Evolutionary conservation across 148 eudicot genomes (phyloP), one percentile per base, ranked within the genome.

Genomic region (Fagopyrum homotropicum): DNA sequence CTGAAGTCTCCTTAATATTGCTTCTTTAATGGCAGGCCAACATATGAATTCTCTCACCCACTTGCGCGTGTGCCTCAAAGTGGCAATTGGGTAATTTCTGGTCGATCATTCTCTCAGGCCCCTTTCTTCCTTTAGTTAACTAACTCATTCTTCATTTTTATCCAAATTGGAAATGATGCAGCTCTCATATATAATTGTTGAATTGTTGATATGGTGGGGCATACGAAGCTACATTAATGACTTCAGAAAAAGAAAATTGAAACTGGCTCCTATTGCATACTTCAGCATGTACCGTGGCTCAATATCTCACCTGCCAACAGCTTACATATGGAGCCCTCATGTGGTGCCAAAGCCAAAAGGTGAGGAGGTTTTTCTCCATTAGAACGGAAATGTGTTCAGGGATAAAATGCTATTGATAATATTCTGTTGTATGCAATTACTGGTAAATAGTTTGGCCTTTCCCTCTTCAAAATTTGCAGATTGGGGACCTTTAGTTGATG

Each of bases 301-400:
- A 29, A 80, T 86, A 54, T 80, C 92, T 86, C 94, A 95, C 82
- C 80, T 90, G 50, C 99, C 99, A 47, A 92, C 90, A 9, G 91
- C 90, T 73, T 95, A 95, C 77, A 95, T 95, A 91, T 95, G 99
- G 99, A 95, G 99, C 77, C 94, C 90, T 30, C 88, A 90, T 84
- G 83, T 95, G 71, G 87, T 95, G 66, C 90, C 97, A 19, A 95
- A 95, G 80, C 99, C 99, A 63, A 83, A 82, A 74, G 99, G 99
- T 90, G 85, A 80, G 74, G n/a, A 50, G 52, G 7, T 56, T 43
- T 26, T 55, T 47, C 9, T 44, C 63, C n/a, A 49, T 26, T 40
- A 29, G 12, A 72, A 56, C 26, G 71, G 55, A 17, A 35, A 29
- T 3, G 4, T 44, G 17, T 14, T 30, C 19, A 66, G 17, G 47